Percentiles rank a stretch among this genome's conserved stretches.
These are phyloP conservation scores for Pinus albicaulis DNA, from an alignment of 75 land plant species.

Conservation along the genomic window DNA sequence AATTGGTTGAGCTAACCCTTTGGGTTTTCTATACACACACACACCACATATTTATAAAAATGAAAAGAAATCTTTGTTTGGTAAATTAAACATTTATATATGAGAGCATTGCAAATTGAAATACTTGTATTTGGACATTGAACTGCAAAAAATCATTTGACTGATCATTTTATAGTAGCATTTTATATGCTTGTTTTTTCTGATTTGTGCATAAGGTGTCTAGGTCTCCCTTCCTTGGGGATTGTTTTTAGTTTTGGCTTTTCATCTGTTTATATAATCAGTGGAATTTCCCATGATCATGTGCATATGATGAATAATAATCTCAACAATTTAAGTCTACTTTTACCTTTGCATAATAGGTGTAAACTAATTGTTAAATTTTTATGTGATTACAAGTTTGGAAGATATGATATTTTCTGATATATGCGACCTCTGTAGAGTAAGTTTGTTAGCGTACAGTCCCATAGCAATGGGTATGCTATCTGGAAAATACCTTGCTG, in stretches of 20 bases:
- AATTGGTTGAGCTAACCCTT: no score
- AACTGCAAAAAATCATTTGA: background rate
- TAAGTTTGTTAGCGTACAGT: slow-evolving; percentile 82
- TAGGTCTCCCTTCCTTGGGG: background rate
- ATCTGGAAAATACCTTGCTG: slow-evolving; percentile 75
- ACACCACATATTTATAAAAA: background rate
- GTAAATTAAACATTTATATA: no score
- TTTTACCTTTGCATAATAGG: background rate
- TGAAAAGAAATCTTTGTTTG: no score
- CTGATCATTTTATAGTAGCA: no score
- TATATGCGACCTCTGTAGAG: slow-evolving; percentile 28
- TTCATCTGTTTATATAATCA: background rate
- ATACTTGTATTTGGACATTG: background rate
- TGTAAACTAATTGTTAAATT: background rate
- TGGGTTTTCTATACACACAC: no score
- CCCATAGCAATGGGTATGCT: slow-evolving; percentile 96
- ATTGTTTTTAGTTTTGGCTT: background rate
- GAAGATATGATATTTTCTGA: background rate
- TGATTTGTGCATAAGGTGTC: no score
- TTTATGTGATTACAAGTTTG: background rate
- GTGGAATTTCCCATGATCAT: background rate
- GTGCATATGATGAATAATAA: background rate
- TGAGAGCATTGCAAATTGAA: no score
- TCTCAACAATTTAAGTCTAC: background rate
- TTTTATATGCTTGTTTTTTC: no score